A percentile compares a stretch with the other conserved stretches of the same genome.
Conservation (phyloP, 1,139 yeast genomes). For the Scheffersomyces titani region DNA sequence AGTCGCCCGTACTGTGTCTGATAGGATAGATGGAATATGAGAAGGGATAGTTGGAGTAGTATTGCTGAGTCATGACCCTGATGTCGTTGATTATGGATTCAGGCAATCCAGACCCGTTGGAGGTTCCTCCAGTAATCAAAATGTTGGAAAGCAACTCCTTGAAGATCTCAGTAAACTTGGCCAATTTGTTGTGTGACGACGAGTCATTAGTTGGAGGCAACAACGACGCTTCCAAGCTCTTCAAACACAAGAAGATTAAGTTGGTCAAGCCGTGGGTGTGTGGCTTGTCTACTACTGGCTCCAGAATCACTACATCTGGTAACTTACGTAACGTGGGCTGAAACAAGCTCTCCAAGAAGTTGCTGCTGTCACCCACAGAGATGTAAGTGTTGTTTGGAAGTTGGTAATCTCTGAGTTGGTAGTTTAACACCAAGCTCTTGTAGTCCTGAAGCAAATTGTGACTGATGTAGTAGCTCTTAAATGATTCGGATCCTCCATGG, state of each 20-base stretch:
- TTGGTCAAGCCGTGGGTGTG: constrained; percentile 49
- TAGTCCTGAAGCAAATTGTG: constrained; percentile 50
- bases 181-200: constrained; percentile 22
- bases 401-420: constrained; percentile 40
- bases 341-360: constrained; percentile 55
- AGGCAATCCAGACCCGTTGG: constrained; percentile 60
- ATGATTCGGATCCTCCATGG: constrained; percentile 40
- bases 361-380: constrained; percentile 35
- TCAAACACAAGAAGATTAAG: constrained; percentile 43
- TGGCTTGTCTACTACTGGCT: constrained; percentile 42
- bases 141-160: constrained; percentile 55
- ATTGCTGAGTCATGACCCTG: constrained; percentile 42
- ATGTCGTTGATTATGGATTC: constrained; percentile 64
- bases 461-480: constrained; percentile 45
- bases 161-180: constrained; percentile 43
- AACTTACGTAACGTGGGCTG: constrained; percentile 46
- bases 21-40: constrained; percentile 31
- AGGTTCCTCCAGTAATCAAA: constrained; percentile 66
- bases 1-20: constrained; percentile 22
- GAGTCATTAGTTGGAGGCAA: constrained; percentile 20
- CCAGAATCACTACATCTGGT: constrained; percentile 28
- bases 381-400: constrained; percentile 47
- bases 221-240: constrained; percentile 35
- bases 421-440: constrained; percentile 27
- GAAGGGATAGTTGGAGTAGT: constrained; percentile 51